Base-by-base conservation (phyloP, 2,329 filamentous ascomycete genomes). In the Rhynchosporium agropyri region DNA sequence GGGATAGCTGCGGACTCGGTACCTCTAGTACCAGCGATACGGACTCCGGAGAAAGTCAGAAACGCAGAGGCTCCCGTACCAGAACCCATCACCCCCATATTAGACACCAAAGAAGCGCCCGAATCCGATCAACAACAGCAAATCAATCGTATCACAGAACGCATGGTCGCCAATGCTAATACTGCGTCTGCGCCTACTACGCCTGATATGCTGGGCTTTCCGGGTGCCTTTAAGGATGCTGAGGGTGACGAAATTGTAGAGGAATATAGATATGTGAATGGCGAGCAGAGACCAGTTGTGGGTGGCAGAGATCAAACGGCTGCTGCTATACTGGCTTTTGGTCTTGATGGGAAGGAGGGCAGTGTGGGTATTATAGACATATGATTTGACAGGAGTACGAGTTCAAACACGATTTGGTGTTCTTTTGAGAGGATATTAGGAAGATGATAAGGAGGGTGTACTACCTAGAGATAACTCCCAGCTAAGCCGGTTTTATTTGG, bases 131-230 rank as follows among this genome's bases (percentile, higher is more conserved):
- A 50, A 10, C 36, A 63, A 40, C 8, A 45, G 40, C 48, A 64
- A 38, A 65, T 69, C 28, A 62, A 67, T 20, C 61, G 45, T 26
- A 63, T 68, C 1, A 65, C 65, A 3, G 62, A 69, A 43, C 61
- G 62, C 8, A 67, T 69, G 66, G 61, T 68, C 38, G 62, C 63
- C 36, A 69, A 68, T 43, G 65, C 62, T 0, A 68, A 68, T 43
- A 61, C 46, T 36, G 48, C 57, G 26, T 42, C 36, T 4, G 49
- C 57, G 4, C 53, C 42, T 5, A 33, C 50, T 26, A 56, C 53
- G n/a, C 53, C 53, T 45, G 40, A 56, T 13, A 26, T 20, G 9
- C 20, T 38, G 10, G 38, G 5, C 5, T 46, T 40, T 8, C 31
- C 43, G 4, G 45, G 20, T 6, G 9, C n/a, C 15, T 7, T 29